Evolutionary conservation across 2,329 filamentous ascomycete genomes (phyloP).

Genomic region (Colletotrichum orchidophilum): DNA sequence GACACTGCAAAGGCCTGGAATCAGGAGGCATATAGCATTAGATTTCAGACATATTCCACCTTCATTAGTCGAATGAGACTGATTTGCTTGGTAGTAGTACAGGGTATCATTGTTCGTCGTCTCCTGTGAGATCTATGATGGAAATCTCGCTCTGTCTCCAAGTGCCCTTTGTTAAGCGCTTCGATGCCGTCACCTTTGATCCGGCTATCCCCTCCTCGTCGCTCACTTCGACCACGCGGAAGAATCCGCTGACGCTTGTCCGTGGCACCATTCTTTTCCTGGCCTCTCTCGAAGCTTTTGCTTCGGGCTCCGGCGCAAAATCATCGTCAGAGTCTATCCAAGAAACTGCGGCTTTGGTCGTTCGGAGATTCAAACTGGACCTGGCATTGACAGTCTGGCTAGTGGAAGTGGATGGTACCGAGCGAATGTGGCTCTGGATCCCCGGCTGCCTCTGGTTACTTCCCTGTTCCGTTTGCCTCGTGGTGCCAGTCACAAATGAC

Average conservation of each 20-base stretch:
- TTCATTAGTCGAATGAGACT: background rate
- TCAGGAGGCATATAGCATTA: background rate
- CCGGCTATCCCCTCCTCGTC: constrained; percentile 41
- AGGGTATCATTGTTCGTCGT: background rate
- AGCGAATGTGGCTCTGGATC: background rate
- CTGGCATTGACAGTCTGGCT: background rate
- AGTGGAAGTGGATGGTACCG: background rate
- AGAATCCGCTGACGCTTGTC: constrained; percentile 49
- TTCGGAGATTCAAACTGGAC: background rate
- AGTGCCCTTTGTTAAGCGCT: background rate
- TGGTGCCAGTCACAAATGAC: constrained; percentile 13
- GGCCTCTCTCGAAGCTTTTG: background rate
- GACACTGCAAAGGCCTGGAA: background rate
- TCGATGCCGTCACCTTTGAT: background rate
- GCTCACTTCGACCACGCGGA: constrained; percentile 45
- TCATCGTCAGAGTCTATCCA: background rate
- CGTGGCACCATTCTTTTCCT: constrained; percentile 51
- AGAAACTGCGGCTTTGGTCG: background rate
- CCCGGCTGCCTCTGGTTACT: background rate
- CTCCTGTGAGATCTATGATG: constrained; percentile 33
- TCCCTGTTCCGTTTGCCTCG: background rate
- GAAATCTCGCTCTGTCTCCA: constrained; percentile 25
- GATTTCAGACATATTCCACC: background rate
- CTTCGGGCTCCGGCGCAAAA: constrained; percentile 7
- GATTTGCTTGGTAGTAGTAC: background rate